Evolutionary conservation across 352 stramenopile species (phyloP).

Genomic region (Phytophthora quininea): DNA sequence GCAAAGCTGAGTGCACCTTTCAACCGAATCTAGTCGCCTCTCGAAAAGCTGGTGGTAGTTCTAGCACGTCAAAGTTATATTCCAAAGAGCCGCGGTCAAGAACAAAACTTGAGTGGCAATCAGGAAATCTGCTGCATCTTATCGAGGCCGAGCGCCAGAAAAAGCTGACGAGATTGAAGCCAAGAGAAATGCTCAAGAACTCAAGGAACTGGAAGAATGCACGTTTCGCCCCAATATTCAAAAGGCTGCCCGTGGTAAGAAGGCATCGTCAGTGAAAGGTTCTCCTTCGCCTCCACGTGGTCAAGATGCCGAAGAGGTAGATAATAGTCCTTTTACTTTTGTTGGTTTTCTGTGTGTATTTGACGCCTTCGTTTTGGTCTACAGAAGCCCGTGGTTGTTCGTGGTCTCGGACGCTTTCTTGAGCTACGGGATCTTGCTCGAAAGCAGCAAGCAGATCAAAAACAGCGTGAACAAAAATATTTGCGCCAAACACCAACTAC

Average conservation of each 20-base stretch:
- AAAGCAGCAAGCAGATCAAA: conserved; percentile 65
- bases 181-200: conserved; percentile 59
- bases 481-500: conserved; percentile 58
- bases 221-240: conserved; percentile 79
- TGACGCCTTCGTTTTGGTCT: background rate
- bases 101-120: conserved; percentile 51
- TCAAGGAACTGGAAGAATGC: conserved; percentile 79
- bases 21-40: conserved; percentile 49
- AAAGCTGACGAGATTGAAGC: conserved; percentile 65
- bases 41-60: conserved; percentile 25
- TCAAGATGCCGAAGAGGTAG: conserved; percentile 17
- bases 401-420: conserved; percentile 78
- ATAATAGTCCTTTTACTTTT: background rate
- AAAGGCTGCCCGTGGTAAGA: conserved; percentile 21
- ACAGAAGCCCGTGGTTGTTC: conserved; percentile 71
- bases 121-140: conserved; percentile 67
- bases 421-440: conserved; percentile 77
- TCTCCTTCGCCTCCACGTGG: conserved; percentile 24
- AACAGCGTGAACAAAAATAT: conserved; percentile 68
- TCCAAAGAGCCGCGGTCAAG: conserved; percentile 28
- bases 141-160: conserved; percentile 69
- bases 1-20: conserved; percentile 77
- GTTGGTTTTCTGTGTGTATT: background rate
- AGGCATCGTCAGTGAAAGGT: conserved; percentile 10
- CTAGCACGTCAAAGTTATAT: conserved; percentile 55